phyloP scores from a whole-genome alignment of 768 basidiomycete species.

The Butyriboletus loyo region DNA sequence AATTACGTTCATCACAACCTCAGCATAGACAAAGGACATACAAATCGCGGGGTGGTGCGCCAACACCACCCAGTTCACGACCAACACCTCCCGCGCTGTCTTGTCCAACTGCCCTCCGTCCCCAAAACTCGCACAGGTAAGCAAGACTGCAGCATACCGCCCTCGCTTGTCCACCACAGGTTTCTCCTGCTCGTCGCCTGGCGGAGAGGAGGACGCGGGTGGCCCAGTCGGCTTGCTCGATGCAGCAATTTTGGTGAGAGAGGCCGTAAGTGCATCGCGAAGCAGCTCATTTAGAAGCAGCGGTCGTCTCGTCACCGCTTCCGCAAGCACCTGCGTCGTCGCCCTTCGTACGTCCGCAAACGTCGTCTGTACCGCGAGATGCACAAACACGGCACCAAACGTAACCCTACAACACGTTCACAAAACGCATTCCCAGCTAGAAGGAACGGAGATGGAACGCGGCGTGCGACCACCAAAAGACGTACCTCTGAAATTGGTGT shows the following conservation, averaged over 20 bases:
- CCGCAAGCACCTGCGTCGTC: constrained; percentile 42
- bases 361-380: constrained; percentile 61
- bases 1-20: not conserved
- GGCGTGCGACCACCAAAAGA: not conserved
- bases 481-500: constrained; percentile 50
- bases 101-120: constrained; percentile 38
- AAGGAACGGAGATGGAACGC: too few species aligned
- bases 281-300: constrained; percentile 50
- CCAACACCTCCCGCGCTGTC: constrained; percentile 39
- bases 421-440: not conserved
- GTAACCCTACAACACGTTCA: constrained; percentile 42
- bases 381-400: constrained; percentile 63
- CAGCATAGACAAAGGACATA: constrained; percentile 32
- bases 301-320: constrained; percentile 40
- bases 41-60: constrained; percentile 70
- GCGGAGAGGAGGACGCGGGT: not conserved
- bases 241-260: constrained; percentile 40
- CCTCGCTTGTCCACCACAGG: constrained; percentile 47
- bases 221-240: constrained; percentile 21
- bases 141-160: constrained; percentile 51
- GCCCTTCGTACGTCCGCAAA: constrained; percentile 52
- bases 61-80: constrained; percentile 60
- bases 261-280: constrained; percentile 54
- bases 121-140: constrained; percentile 46
- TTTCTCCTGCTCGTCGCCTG: constrained; percentile 37